Evolutionary conservation across 2,329 filamentous ascomycete species (phyloP), one percentile per base, ranked within the genome.

Genomic region (Dactylonectria estremocensis): DNA sequence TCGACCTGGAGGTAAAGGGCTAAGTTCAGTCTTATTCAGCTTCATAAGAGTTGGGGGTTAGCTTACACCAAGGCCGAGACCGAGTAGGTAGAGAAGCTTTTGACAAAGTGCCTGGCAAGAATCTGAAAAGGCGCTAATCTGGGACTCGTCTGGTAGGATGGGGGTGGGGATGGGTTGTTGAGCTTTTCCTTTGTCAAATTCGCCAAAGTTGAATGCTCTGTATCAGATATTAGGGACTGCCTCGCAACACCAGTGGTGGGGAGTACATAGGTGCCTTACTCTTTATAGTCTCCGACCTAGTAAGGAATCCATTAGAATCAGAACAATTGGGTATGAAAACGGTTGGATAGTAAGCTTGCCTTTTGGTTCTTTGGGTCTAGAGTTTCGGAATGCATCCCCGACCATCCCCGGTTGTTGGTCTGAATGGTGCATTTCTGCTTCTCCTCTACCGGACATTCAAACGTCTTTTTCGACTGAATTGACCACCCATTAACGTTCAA

Each of bases 141-240:
- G 85, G 7, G 83, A 74, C 75, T 93, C 88, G 68, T 93, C 85
- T 1, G 85, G 72, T 16, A 82, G 77, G 2, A 98, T 85, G 8
- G 89, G 85, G 1, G 84, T 76, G 0, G 95, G 95, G 1, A 98
- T 85, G 9, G 92, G 91, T 79, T 98, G 95, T 69, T 92, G 90
- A 14, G 92, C 88, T 80, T 91, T 90, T 72, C 89, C 87, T 69
- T 90, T 74, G 64, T 84, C 78, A 78, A 96, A 97, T 73, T 94
- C 90, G 71, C 92, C 94, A 77, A 98, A 92, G 83, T 98, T 99
- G 86, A 98, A 95, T 43, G 92, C 94, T 84, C 95, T 96, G 72
- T 16, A 16, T 53, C n/a, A 37, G 31, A 35, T 53, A 22, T 53
- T 28, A 53, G 50, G 14, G 11, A 2, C 22, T 20, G 31, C 35